Evolutionary conservation across 352 stramenopile genomes (phyloP), one percentile per base, ranked within the genome.

Genomic region (Phytophthora citrophthora): DNA sequence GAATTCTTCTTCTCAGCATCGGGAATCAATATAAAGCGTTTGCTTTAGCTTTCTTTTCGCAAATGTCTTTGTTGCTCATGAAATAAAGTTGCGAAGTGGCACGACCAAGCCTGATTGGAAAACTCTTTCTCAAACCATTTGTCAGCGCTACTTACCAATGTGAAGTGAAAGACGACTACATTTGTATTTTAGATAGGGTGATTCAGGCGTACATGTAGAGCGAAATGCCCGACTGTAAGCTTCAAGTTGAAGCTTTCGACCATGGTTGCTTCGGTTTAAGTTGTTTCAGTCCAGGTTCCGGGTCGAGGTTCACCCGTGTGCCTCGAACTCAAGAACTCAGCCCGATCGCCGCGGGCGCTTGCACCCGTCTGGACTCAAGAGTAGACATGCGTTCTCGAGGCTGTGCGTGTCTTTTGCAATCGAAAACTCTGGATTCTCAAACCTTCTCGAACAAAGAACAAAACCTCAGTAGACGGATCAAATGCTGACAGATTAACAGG

Each of bases 311-410:
- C n/a, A n/a, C n/a, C n/a, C n/a, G n/a, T n/a, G 18, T 20, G 18
- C 18, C 18, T 20, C 20, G 20, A 20, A 20, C 20, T 20, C 40
- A 18, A 12, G 43, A 57, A 58, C 51, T 29, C 24, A 56, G 36
- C 36, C 31, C 16, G 47, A 55, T 31, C 48, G 18, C 6, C 2
- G 34, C 34, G 10, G 16, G 48, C 32, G 9, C 5, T 46, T 48
- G 51, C 38, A 45, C 38, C 51, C 48, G 8, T 34, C 29, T 34
- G 41, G 27, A 61, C 41, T 45, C 53, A 23, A 61, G 40, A 18
- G 18, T 53, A 61, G 53, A 61, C 29, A 61, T 44, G 53, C 41
- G 41, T 59, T 59, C 26, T 59, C 51, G 10, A 59, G 51, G 13
- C 8, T n/a, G 29, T 52, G 53, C 53, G 29, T 61, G 41, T 52